Evolutionary conservation across 106 monocot genomes (phyloP), one percentile per base, ranked within the genome.

Genomic region (Ottelia alismoides): DNA sequence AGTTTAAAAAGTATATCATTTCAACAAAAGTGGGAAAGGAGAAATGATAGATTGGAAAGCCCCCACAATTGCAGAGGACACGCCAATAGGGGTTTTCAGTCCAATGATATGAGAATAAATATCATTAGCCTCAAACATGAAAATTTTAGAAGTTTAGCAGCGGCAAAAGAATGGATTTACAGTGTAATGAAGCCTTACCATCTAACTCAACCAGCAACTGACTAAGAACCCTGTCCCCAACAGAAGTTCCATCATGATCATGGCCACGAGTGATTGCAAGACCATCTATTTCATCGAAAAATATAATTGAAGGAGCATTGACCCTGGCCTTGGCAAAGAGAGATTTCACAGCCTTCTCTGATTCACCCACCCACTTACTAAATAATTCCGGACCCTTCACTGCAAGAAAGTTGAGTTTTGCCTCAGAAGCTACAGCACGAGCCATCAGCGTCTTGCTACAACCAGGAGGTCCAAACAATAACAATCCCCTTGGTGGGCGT

Each of bases 201-300:
- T 98, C 88, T 82, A 98, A 77, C 70, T 98, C 96, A 21, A 85
- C 70, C 24, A 98, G 79, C 51, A 98, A 78, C 61, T 98, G 96
- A 54, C 70, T 82, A 28, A 98, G 32, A 28, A 98, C 96, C 73
- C 96, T 73, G 58, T 85, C 96, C 61, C 58, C 76, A 48, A 98
- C 96, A 53, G 78, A 98, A 23, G 75, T 73, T 18, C 89, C 79
- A 80, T 85, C 96, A 70, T 71, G 63, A 47, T 78, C 89, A 10
- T 73, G 72, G 9, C 96, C 96, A 48, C 96, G 76, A 40, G 85
- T 85, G 48, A 77, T 66, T 27, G 89, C 96, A 51, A 98, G 82
- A 16, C 82, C 89, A 75, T 98, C 96, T 56, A 98, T 90, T 68
- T 98, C 96, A 75, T 98, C 96, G 70, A 98, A 98, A 73, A 98